Base-by-base conservation (phyloP, 2,329 filamentous ascomycete species). In the Fusarium algeriense region DNA sequence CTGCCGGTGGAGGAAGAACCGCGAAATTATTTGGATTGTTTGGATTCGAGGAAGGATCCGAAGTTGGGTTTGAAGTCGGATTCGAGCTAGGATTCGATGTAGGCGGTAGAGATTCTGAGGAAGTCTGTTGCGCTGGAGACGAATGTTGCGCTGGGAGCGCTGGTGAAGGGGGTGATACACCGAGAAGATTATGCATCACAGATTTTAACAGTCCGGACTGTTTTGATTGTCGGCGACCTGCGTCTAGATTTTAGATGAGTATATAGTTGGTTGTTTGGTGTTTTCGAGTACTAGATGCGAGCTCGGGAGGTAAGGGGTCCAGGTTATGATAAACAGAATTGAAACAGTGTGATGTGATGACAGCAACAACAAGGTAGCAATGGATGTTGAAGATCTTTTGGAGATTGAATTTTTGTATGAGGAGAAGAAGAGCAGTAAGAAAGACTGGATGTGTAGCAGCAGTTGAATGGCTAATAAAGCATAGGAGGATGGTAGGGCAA, bases 111-210 rank as follows among this genome's bases (percentile, higher is more conserved):
- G 49, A 67, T 40, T 72, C 43, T 32, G 61, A 71, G n/a, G 74
- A 74, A 43, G 76, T 76, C 37, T 76, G 77, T 73, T 76, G 77
- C 57, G 73, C 78, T 34, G 76, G 74, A 49, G 75, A 75, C 19
- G 79, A 73, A 37, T 76, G 77, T 73, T 76, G 77, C 57, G 73
- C 78, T 34, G 76, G 74, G 30, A 79, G 71, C 40, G 77, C 57
- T 65, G 75, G 74, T 54, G 75, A 71, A 50, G 75, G 75, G 30
- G 75, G 70, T 59, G 80, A 79, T 63, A 78, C 74, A 38, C 76
- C 78, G 49, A 81, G 77, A 73, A 82, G 79, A 73, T 79, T 83
- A 79, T 81, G 82, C 83, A 85, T 85, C 79, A 82, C 83, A 79
- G 83, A 78, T 78, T 84, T 84, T 60, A 82, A 81, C 64, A 84